Conservation (phyloP, 2,329 filamentous ascomycete species). For the Scedosporium aurantiacum region DNA sequence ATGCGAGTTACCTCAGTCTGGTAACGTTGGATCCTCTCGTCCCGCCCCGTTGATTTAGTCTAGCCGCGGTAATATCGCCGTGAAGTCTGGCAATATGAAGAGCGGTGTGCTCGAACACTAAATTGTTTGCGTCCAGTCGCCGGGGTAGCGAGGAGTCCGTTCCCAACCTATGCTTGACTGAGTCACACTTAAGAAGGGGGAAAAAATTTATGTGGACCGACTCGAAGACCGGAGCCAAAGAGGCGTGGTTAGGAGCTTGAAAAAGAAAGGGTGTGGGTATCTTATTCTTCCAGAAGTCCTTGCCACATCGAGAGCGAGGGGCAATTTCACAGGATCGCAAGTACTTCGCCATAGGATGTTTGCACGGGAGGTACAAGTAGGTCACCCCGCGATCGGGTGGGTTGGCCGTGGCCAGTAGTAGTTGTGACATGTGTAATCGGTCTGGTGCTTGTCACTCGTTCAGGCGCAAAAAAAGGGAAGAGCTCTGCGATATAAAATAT, state of each 20-base stretch:
- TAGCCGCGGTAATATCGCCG: too few relatives aligned
- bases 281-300: background rate
- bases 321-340: background rate
- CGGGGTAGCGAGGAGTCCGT: too few relatives aligned
- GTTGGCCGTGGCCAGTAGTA: background rate
- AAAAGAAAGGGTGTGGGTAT: background rate
- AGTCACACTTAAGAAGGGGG: too few relatives aligned
- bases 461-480: background rate
- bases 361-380: background rate
- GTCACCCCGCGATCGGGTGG: background rate
- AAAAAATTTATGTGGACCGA: too few relatives aligned
- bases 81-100: background rate
- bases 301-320: background rate
- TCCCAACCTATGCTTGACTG: too few relatives aligned
- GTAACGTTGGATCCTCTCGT: too few relatives aligned
- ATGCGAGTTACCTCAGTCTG: too few relatives aligned
- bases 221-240: background rate
- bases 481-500: background rate
- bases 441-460: background rate
- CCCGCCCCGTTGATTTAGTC: too few relatives aligned
- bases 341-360: background rate
- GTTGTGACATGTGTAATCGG: conserved; percentile 1
- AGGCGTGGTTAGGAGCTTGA: background rate
- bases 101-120: background rate
- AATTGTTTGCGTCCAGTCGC: background rate